Conservation (phyloP, 176 grass and related monocot species). For the Zizania latifolia region DNA sequence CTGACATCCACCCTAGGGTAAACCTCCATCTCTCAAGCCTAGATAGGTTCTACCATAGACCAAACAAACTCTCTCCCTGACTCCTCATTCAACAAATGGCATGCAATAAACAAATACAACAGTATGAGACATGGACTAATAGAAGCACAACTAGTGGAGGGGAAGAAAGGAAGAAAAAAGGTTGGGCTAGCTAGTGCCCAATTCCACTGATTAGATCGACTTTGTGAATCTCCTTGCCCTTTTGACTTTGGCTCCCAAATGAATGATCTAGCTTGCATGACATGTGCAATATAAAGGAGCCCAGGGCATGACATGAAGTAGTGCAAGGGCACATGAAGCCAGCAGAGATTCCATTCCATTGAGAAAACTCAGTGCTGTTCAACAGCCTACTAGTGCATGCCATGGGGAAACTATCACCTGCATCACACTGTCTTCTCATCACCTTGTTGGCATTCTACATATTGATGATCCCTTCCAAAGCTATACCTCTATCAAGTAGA, state of each 20-base stretch:
- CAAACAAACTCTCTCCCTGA: background rate
- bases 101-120: constrained; percentile 4
- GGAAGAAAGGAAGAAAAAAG: constrained; percentile 26
- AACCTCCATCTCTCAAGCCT: too few species aligned
- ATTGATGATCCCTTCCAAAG: constrained; percentile 34
- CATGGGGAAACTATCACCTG: constrained; percentile 41
- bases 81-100: constrained; percentile 1
- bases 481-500: constrained; percentile 60
- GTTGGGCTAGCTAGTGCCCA: constrained; percentile 21
- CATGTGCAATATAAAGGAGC: constrained; percentile 31
- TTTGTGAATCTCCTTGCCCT: constrained; percentile 32
- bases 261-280: constrained; percentile 42
- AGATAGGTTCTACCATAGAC: too few species aligned
- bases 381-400: background rate
- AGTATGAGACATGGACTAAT: constrained; percentile 28
- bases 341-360: background rate
- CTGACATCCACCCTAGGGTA: too few species aligned
- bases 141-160: constrained; percentile 34
- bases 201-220: constrained; percentile 40
- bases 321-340: constrained; percentile 20
- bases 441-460: constrained; percentile 32
- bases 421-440: constrained; percentile 8
- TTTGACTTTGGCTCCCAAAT: constrained; percentile 44
- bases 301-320: background rate
- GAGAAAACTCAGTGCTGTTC: background rate